Conservation (phyloP, 768 basidiomycete species). For the Scleroderma citrinum region DNA sequence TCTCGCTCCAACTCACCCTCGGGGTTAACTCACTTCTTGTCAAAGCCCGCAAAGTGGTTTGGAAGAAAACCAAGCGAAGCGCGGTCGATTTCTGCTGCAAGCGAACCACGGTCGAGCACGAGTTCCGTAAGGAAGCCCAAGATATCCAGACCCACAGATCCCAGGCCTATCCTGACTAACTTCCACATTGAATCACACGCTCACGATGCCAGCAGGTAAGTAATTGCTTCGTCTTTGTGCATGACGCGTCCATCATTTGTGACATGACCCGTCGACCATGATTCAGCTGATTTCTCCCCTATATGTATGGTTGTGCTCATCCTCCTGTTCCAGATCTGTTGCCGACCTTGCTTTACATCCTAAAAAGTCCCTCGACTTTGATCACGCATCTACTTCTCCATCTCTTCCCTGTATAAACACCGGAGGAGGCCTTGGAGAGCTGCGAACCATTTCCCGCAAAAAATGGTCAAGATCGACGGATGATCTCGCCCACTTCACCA, state of each 20-base stretch:
- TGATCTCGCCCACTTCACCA: slow-evolving; percentile 57
- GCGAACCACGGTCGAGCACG: slow-evolving; percentile 46
- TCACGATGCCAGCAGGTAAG: slow-evolving; percentile 50
- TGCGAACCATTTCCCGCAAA: slow-evolving; percentile 62
- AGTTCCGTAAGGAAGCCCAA: slow-evolving; percentile 59
- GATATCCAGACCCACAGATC: slow-evolving; percentile 82
- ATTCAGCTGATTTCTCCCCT: too few relatives aligned
- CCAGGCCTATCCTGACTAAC: slow-evolving; percentile 57
- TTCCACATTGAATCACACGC: slow-evolving; percentile 43
- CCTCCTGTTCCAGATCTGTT: slow-evolving; percentile 46
- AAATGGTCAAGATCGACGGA: slow-evolving; percentile 79
- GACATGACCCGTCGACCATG: too few relatives aligned
- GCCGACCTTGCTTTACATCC: slow-evolving; percentile 51
- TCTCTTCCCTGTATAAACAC: slow-evolving; percentile 21
- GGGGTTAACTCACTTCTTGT: slow-evolving; percentile 58
- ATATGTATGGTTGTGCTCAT: slow-evolving; percentile 11
- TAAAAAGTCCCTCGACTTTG: slow-evolving; percentile 41
- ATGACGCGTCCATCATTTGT: background rate
- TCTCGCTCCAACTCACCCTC: slow-evolving; percentile 59
- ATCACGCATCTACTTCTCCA: slow-evolving; percentile 26
- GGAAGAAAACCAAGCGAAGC: slow-evolving; percentile 51
- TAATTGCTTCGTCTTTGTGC: slow-evolving; percentile 1
- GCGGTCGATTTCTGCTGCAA: slow-evolving; percentile 33
- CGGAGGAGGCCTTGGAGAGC: slow-evolving; percentile 50
- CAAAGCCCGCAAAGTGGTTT: slow-evolving; percentile 72